Conservation (phyloP, 176 grass and related monocot genomes). For the Cocos nucifera region DNA sequence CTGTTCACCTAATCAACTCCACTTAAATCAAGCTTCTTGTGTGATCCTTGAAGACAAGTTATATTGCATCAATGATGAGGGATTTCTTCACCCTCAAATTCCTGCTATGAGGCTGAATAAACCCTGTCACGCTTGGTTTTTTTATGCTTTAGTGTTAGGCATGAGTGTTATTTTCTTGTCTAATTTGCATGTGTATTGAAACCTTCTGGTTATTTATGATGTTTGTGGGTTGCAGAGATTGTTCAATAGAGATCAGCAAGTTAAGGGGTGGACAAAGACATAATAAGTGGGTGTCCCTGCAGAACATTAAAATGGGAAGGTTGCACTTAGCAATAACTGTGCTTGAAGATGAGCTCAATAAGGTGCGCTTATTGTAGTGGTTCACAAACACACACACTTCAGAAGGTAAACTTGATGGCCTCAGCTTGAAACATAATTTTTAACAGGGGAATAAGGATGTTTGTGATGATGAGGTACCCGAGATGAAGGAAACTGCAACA, state of each 20-base stretch:
- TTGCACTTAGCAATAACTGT: constrained; percentile 66
- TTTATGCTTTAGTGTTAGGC: no score
- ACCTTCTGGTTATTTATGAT: background rate
- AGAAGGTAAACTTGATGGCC: background rate
- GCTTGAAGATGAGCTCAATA: constrained; percentile 60
- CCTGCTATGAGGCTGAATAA: no score
- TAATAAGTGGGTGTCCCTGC: constrained; percentile 82
- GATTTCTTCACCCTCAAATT: no score
- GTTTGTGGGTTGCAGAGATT: constrained; percentile 43
- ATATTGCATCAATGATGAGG: no score
- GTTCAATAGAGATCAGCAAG: constrained; percentile 53
- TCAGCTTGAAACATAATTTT: constrained; percentile 8
- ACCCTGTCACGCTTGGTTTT: no score
- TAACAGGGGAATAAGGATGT: constrained; percentile 22
- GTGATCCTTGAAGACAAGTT: no score
- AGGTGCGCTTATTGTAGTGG: constrained; percentile 30
- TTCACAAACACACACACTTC: background rate
- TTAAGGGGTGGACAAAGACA: constrained; percentile 78
- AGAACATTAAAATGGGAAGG: constrained; percentile 86
- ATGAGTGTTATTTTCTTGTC: no score
- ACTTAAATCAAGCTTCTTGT: no score
- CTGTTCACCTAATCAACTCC: no score
- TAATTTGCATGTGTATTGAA: no score
- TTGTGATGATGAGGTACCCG: constrained; percentile 20
- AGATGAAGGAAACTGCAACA: constrained; percentile 22